Conservation (phyloP, 1,284 basidiomycete species). For the Marasmius tenuissimus region DNA sequence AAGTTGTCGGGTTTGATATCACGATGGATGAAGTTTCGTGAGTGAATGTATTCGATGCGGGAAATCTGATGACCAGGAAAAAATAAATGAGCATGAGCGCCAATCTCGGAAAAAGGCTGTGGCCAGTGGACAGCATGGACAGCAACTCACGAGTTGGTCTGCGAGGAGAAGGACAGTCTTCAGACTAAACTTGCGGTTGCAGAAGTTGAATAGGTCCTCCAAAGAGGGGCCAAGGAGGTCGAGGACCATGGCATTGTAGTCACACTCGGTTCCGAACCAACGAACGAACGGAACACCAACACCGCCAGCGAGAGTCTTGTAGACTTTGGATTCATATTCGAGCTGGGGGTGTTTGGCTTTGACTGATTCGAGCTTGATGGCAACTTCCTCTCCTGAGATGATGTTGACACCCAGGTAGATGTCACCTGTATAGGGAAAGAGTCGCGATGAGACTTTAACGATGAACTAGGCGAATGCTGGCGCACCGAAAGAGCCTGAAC, state of each 20-base stretch:
- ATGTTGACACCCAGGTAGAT: conserved; percentile 99
- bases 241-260: conserved; percentile 99
- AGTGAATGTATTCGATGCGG: conserved; percentile 98
- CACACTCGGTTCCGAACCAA: conserved; percentile 99
- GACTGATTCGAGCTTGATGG: conserved; percentile 99
- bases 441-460: neutral
- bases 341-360: conserved; percentile 99
- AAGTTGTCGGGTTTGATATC: conserved; percentile 99
- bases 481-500: conserved; percentile 96
- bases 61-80: conserved; percentile 72
- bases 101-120: conserved; percentile 5
- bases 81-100: conserved; percentile 13
- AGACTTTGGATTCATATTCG: conserved; percentile 97
- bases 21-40: conserved; percentile 99
- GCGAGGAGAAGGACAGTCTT: conserved; percentile 98
- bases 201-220: conserved; percentile 99
- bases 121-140: conserved; percentile 3
- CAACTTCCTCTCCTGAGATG: conserved; percentile 99
- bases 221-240: conserved; percentile 97
- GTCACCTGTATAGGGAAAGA: conserved; percentile 64
- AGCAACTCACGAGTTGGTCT: conserved; percentile 83
- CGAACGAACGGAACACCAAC: conserved; percentile 98
- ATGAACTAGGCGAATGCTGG: conserved; percentile 2
- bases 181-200: conserved; percentile 96
- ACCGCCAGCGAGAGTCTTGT: conserved; percentile 96